A percentile compares a stretch with the other conserved stretches of the same genome.
phyloP scores from a whole-genome alignment of 1,139 yeast species.

The Taphrina deformans region DNA sequence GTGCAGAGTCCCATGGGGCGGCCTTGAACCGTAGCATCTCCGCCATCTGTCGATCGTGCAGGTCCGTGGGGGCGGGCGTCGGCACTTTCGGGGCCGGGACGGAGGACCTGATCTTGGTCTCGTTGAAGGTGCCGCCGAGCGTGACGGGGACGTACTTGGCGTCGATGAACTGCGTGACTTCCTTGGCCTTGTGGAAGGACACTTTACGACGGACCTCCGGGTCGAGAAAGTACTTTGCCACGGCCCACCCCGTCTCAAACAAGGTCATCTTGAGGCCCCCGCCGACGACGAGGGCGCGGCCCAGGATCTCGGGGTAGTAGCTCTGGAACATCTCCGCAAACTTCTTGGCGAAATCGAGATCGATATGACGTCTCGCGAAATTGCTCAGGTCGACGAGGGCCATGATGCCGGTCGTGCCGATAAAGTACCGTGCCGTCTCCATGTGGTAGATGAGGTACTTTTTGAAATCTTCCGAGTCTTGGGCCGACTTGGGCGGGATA shows the following conservation, averaged over 20 bases:
- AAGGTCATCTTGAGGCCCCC: slow-evolving; percentile 34
- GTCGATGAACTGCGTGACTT: slow-evolving; percentile 25
- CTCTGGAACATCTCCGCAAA: slow-evolving; percentile 34
- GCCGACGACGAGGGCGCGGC: slow-evolving; percentile 35
- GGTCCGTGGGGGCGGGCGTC: slow-evolving; percentile 11
- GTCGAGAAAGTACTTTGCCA: slow-evolving; percentile 33
- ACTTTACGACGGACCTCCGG: slow-evolving; percentile 33
- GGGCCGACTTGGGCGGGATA: slow-evolving; percentile 64
- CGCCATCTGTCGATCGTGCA: slow-evolving; percentile 18
- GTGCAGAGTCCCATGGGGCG: slow-evolving; percentile 5
- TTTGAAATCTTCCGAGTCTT: slow-evolving; percentile 65
- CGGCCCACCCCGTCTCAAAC: slow-evolving; percentile 34
- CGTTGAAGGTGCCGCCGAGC: slow-evolving; percentile 32
- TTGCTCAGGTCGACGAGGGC: slow-evolving; percentile 74
- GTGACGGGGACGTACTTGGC: slow-evolving; percentile 30
- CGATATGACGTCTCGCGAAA: slow-evolving; percentile 49
- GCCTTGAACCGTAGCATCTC: slow-evolving; percentile 19
- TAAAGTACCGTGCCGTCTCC: slow-evolving; percentile 64
- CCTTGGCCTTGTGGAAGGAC: slow-evolving; percentile 23
- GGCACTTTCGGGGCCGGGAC: slow-evolving; percentile 16
- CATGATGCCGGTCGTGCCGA: slow-evolving; percentile 64
- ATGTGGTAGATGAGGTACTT: slow-evolving; percentile 63
- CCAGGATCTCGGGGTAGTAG: slow-evolving; percentile 35
- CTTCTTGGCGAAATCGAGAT: slow-evolving; percentile 30
- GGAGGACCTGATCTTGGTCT: slow-evolving; percentile 19